Conservation (phyloP, 768 basidiomycete genomes). For the Chlorophyllum brunneum region DNA sequence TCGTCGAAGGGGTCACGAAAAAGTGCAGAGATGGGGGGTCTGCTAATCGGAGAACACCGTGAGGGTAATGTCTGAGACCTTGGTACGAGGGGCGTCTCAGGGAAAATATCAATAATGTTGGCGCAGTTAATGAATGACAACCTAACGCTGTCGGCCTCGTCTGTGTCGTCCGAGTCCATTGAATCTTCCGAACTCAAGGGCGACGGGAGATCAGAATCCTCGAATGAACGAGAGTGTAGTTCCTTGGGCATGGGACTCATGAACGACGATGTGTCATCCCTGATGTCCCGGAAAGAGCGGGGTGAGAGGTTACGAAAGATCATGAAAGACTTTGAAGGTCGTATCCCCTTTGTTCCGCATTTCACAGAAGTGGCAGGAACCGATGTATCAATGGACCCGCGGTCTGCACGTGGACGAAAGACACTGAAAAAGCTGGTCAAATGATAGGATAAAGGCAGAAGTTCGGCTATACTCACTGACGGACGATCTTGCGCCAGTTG, state of each 20-base stretch:
- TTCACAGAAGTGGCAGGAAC: not conserved
- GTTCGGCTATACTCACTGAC: not conserved
- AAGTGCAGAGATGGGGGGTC: not conserved
- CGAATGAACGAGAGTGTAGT: not conserved
- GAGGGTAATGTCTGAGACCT: not conserved
- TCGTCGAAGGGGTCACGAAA: not conserved
- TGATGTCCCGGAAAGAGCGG: not conserved
- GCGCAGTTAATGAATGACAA: not conserved
- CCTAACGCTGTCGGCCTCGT: not conserved
- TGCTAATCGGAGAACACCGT: not conserved
- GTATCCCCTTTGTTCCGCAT: not conserved
- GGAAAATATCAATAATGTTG: not conserved
- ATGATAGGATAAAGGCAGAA: not conserved
- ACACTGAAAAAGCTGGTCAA: not conserved
- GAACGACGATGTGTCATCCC: constrained; percentile 6
- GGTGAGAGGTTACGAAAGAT: not conserved
- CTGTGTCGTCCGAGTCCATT: not conserved
- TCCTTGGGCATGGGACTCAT: constrained; percentile 10
- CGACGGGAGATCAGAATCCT: not conserved
- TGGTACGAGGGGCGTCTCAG: not conserved
- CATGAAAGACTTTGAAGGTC: not conserved
- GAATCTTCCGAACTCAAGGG: not conserved
- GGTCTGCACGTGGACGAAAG: not conserved
- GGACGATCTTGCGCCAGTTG: constrained; percentile 2
- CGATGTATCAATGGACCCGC: not conserved